Percentiles rank a stretch among this genome's conserved stretches.
phyloP scores from a whole-genome alignment of 345 rosid species.

The Toxicodendron radicans region DNA sequence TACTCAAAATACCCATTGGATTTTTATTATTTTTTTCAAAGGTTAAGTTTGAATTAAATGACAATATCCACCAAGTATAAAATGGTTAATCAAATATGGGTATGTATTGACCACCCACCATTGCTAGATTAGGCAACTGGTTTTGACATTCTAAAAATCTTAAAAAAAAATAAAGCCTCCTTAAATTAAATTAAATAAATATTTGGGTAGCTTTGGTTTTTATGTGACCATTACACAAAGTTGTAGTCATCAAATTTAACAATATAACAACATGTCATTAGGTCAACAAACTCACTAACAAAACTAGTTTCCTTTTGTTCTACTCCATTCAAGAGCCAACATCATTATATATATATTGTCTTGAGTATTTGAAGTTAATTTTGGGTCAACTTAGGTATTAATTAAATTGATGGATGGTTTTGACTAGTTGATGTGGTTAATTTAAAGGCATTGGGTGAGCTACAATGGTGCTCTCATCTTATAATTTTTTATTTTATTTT shows the following conservation, averaged over 20 bases:
- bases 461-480: too few species aligned
- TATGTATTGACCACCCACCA: conserved; percentile 15
- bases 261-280: conserved; percentile 17
- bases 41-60: neutral
- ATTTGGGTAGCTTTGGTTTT: conserved; percentile 2
- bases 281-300: conserved; percentile 30
- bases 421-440: neutral
- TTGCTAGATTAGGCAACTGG: conserved; percentile 26
- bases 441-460: too few species aligned
- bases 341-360: too few species aligned
- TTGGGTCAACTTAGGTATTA: neutral
- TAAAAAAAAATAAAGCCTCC: neutral
- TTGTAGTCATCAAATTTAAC: neutral
- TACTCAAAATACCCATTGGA: too few species aligned
- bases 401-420: neutral
- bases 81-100: neutral
- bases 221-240: neutral
- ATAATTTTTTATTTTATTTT: too few species aligned
- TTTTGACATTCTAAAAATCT: conserved; percentile 9
- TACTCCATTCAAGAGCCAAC: neutral
- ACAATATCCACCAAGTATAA: neutral
- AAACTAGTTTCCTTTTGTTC: neutral
- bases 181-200: neutral
- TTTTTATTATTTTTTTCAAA: too few species aligned
- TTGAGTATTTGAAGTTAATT: neutral